Conservation (phyloP, 768 basidiomycete species). For the Pisolithus tinctorius region DNA sequence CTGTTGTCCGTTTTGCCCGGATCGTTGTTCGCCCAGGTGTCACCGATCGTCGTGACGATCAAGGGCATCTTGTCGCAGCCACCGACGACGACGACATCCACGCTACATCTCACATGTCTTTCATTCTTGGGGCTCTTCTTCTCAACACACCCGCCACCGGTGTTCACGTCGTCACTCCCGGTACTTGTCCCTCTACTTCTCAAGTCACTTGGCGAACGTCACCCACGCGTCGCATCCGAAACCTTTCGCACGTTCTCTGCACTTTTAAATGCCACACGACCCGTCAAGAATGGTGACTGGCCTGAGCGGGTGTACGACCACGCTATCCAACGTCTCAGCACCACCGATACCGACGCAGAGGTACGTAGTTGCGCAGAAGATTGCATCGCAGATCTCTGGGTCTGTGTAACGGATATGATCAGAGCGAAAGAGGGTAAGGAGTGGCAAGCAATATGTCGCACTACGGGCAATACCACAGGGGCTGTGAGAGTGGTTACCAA, state of each 20-base stretch:
- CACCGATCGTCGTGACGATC: conserved; percentile 55
- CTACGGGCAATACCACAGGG: conserved; percentile 62
- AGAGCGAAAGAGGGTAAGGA: conserved; percentile 59
- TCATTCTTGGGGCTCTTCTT: conserved; percentile 86
- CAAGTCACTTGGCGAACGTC: conserved; percentile 68
- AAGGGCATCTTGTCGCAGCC: conserved; percentile 61
- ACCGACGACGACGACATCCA: conserved; percentile 69
- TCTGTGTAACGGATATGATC: conserved; percentile 73
- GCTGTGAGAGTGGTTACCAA: conserved; percentile 78
- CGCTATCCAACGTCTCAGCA: conserved; percentile 60
- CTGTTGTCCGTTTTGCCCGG: conserved; percentile 80
- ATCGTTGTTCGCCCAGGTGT: conserved; percentile 64
- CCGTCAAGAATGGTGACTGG: conserved; percentile 61
- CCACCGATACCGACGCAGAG: conserved; percentile 86
- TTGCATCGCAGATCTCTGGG: conserved; percentile 80
- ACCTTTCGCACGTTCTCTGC: conserved; percentile 85
- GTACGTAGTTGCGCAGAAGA: conserved; percentile 80
- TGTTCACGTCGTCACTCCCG: conserved; percentile 56
- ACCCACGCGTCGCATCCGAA: conserved; percentile 84
- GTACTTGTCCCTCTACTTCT: conserved; percentile 70
- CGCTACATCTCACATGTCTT: conserved; percentile 76
- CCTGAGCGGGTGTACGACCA: conserved; percentile 67
- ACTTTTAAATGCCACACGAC: conserved; percentile 68
- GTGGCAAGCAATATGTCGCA: conserved; percentile 75
- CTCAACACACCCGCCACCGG: conserved; percentile 50